Evolutionary conservation across 2,329 filamentous ascomycete species (phyloP).

Genomic region (Phaeosphaeriaceae sp.): DNA sequence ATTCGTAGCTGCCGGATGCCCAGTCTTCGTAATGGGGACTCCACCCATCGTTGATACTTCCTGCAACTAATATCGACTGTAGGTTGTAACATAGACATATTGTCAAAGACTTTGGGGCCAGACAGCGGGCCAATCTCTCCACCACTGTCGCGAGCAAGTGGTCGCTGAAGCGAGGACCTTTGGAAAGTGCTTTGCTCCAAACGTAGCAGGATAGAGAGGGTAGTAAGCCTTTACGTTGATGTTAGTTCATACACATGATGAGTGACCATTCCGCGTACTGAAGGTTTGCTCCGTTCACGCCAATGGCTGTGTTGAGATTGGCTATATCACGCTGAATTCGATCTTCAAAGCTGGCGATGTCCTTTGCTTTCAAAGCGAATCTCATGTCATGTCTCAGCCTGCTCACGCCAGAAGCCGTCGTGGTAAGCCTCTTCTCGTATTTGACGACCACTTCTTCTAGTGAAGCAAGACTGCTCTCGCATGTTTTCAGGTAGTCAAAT

Average conservation of each 20-base stretch:
- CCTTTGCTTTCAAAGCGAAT: slow-evolving; percentile 15
- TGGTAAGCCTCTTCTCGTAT: not conserved
- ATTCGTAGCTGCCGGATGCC: not conserved
- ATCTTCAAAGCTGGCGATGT: slow-evolving; percentile 11
- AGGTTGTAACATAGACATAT: not conserved
- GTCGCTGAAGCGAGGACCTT: not conserved
- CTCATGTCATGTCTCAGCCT: slow-evolving; percentile 11
- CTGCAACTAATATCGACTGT: not conserved
- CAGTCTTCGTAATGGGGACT: not conserved
- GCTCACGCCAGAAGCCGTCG: not conserved
- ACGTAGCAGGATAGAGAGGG: slow-evolving; percentile 1
- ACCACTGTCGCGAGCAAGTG: not conserved
- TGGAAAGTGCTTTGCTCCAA: not conserved
- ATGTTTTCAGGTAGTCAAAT: slow-evolving; percentile 11
- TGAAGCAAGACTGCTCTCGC: slow-evolving; percentile 12
- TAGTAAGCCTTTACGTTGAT: not conserved
- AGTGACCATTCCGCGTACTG: slow-evolving; percentile 6
- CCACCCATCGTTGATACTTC: not conserved
- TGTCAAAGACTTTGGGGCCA: not conserved
- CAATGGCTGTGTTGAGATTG: slow-evolving; percentile 7
- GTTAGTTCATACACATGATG: not conserved
- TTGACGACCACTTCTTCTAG: slow-evolving; percentile 5
- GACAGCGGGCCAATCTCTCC: not conserved
- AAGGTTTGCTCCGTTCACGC: slow-evolving; percentile 9
- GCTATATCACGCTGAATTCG: slow-evolving; percentile 14